Conservation (phyloP, 306 rosid genomes). For the Quercus glauca region DNA sequence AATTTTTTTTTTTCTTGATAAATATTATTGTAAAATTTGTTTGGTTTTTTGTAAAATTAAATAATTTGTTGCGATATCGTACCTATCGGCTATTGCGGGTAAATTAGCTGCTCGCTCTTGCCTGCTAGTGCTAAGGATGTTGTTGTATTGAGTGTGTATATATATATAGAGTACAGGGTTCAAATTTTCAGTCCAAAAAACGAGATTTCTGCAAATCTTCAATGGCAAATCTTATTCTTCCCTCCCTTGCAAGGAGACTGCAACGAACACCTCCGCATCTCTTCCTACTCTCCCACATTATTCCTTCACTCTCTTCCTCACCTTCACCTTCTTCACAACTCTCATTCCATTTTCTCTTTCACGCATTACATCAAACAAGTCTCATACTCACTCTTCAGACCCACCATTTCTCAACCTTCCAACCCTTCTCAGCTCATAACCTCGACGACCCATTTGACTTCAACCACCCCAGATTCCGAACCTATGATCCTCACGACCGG, state of each 20-base stretch:
- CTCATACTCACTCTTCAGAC: constrained; percentile 23
- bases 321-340: background rate
- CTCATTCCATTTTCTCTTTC: constrained; percentile 24
- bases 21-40: too few species aligned
- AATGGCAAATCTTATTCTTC: constrained; percentile 47
- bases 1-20: too few species aligned
- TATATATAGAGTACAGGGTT: background rate
- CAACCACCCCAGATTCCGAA: constrained; percentile 19
- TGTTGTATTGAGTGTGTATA: too few species aligned
- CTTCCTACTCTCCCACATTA: constrained; percentile 6
- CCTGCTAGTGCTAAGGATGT: too few species aligned
- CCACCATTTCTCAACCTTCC: constrained; percentile 27
- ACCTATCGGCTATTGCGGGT: too few species aligned
- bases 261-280: constrained; percentile 22
- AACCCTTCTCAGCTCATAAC: constrained; percentile 24
- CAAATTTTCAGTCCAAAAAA: background rate
- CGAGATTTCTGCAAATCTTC: too few species aligned
- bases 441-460: constrained; percentile 26
- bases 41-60: too few species aligned
- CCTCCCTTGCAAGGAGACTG: constrained; percentile 32
- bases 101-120: too few species aligned
- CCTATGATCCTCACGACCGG: constrained; percentile 20
- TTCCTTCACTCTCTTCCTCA: background rate
- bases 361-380: constrained; percentile 63
- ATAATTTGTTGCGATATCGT: too few species aligned